Evolutionary conservation across 2,329 filamentous ascomycete species (phyloP), one percentile per base, ranked within the genome.

Genomic region (Fusarium agapanthi): DNA sequence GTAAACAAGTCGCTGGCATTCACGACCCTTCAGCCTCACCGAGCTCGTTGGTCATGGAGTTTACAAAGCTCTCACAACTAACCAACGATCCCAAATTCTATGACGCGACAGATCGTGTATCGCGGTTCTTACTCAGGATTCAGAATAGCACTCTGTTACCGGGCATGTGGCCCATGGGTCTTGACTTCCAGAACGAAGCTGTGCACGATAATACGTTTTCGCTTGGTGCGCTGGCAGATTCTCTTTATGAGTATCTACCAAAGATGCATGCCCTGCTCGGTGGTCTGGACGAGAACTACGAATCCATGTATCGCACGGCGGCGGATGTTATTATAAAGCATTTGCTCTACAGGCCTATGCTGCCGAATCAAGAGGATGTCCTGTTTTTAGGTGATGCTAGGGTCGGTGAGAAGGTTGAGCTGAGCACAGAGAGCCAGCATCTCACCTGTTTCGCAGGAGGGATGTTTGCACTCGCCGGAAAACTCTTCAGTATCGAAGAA

Each of bases 31-130:
- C 83, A n/a, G 86, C 86, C 1, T 83, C 83, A 7, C 81, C 83
- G 1, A 91, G 91, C n/a, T 93, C 91, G 4, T 83, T 95, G 48
- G 90, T 89, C 14, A 81, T 95, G 76, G 93, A 95, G 77, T 94
- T 95, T 78, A 93, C 91, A 3, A 85, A 92, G 10, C 84, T 95
- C 44, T 90, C 91, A 13, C 93, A 95, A 80, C 82, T 95, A 37
- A 94, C 93, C 0, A 89, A 89, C 40, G 86, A 95, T 66, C 81
- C 87, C 56, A 94, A 92, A 78, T 95, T 92, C 81, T 95, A 92
- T 78, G 93, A 95, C 78, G 93, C 93, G 3, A 88, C 94, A 62
- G 90, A 91, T 64, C 88, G 92, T 15, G 89, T 97, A 53, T 93
- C 92, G 14, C 87, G 91, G 64, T 88, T 91, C 28, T 85, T 97